Evolutionary conservation across 1,284 basidiomycete species (phyloP).

Genomic region (Pseudozyma pruni): DNA sequence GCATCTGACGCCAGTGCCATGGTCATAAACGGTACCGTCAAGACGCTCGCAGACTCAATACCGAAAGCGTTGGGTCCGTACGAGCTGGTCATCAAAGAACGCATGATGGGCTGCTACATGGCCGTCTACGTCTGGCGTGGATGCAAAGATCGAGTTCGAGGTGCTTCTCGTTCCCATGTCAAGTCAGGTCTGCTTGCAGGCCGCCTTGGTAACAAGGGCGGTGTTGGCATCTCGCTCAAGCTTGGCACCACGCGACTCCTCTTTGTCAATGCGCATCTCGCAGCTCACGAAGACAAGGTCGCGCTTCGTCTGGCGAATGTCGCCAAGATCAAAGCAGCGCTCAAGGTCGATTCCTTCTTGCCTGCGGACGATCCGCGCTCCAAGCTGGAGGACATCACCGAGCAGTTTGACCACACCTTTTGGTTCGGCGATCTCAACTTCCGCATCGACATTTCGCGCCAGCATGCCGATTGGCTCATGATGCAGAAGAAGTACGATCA

Average conservation of each 20-base stretch:
- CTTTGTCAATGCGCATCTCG: conserved; percentile 88
- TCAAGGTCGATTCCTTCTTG: conserved; percentile 73
- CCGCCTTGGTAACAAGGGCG: conserved; percentile 80
- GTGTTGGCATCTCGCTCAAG: conserved; percentile 82
- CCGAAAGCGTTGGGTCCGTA: conserved; percentile 73
- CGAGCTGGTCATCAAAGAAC: conserved; percentile 81
- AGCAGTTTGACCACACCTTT: conserved; percentile 84
- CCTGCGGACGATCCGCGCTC: conserved; percentile 72
- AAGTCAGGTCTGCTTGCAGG: conserved; percentile 87
- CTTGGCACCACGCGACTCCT: conserved; percentile 79
- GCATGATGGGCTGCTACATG: conserved; percentile 85
- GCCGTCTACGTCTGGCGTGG: conserved; percentile 65
- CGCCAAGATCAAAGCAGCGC: conserved; percentile 71
- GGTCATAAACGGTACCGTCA: background rate
- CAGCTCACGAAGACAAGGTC: conserved; percentile 68
- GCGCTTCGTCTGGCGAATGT: conserved; percentile 68
- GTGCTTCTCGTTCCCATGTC: conserved; percentile 74
- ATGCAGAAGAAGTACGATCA: conserved; percentile 70
- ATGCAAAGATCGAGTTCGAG: conserved; percentile 58
- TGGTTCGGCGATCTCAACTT: conserved; percentile 69
- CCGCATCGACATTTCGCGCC: conserved; percentile 71
- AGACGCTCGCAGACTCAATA: conserved; percentile 34
- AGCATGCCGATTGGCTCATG: conserved; percentile 73
- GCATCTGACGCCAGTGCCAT: background rate
- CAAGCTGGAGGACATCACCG: conserved; percentile 75